Evolutionary conservation across 305 asterid species (phyloP), one percentile per base, ranked within the genome.

Genomic region (Rubia balearica): DNA sequence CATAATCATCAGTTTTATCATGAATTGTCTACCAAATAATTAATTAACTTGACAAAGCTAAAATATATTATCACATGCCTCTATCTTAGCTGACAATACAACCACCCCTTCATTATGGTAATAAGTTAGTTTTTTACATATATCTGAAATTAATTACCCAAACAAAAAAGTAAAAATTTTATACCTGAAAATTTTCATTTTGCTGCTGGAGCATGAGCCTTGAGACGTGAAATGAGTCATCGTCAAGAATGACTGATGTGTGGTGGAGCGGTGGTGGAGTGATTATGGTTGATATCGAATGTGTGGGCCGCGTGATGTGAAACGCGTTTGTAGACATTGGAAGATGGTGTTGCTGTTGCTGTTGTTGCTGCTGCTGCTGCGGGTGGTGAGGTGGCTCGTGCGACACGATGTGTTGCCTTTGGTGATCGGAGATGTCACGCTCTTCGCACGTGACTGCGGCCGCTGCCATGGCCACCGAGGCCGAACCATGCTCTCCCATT

Each of bases 291-390:
- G 98, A 88, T 51, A 91, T 84, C 71, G 99, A 82, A 72, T 86
- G 95, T 2, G 96, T 81, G 27, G 99, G 97, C 77, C 88, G 74
- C 84, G 81, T 89, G 71, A 89, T 81, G 74, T 91, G 96, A 62
- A 73, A 91, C 6, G 99, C 89, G 4, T 90, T 65, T 2, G 92
- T 62, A 6, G 64, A 24, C 64, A 60, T 88, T 6, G 90, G 51
- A 0, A 73, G 78, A 0, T 70, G 85, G 12, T 78, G 87, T 0
- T 76, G 88, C 2, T 73, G 89, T 5, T 65, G 83, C 0, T 62
- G 82, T 0, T 46, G 16, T 27, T 19, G 60, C 2, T 27, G 30
- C 2, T 27, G 21, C 14, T 27, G 30, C 30, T 67, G 76, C 2
- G 53, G 61, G 22, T 55, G 77, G 22, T 67, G 81, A 21, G 69